Evolutionary conservation across 78 protist species (phyloP), one percentile per base, ranked within the genome.

Genomic region (Dictyostelium firmibasis): DNA sequence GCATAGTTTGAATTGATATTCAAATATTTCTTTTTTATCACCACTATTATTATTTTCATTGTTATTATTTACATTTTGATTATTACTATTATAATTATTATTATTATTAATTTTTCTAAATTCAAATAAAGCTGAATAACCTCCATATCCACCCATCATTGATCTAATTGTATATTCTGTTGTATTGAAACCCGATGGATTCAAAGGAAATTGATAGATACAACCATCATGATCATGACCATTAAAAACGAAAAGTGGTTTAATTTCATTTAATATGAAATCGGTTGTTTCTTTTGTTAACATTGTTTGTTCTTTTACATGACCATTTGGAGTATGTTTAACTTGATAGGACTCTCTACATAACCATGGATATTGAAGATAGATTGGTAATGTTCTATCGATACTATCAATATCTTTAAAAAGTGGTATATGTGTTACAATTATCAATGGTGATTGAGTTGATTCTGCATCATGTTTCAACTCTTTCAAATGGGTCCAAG

Each of bases 171-270:
- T 93, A 74, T 85, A 92, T 83, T 93, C 96, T 2, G 69, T 70
- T 11, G 91, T 85, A 31, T 79, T 74, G 20, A 67, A 67, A 57
- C 67, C 67, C 0, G 67, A 57, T 20, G 67, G 67, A 67, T 27
- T 67, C 25, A 44, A 57, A 47, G 64, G 33, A 33, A 84, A 91
- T 64, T 70, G 86, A 74, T 60, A 93, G 13, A 86, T 93, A 62
- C 96, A 93, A 31, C 96, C 96, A 53, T 93, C 91, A 11, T 93
- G 96, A 75, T 93, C 96, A 60, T 93, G 96, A 11, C 96, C 96
- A 86, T 85, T 93, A n/a, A 93, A 81, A 20, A 93, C 20, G 33
- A 84, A 81, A 3, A 38, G 23, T 41, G 96, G 96, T 67, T 93
- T 74, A 29, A 93, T 36, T 35, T 93, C 86, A 20, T 93, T 91